These are phyloP conservation scores for Quercus engelmannii DNA, from an alignment of 306 rosid genomes.

Conservation along the genomic window DNA sequence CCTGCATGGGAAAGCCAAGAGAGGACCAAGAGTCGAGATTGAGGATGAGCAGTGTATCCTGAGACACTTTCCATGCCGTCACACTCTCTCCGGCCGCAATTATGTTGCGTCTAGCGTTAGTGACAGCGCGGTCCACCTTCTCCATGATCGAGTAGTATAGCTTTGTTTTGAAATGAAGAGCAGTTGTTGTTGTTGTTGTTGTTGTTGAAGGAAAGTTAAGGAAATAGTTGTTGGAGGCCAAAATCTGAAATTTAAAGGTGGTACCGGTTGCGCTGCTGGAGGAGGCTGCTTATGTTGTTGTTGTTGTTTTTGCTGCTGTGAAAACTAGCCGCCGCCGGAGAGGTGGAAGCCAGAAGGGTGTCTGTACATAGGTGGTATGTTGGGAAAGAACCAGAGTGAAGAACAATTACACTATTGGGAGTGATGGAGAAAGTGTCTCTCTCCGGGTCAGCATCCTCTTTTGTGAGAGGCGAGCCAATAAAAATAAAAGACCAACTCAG, in stretches of 20 bases:
- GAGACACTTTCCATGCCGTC: slow-evolving; percentile 70
- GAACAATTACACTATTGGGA: too few relatives aligned
- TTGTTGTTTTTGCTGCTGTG: neutral
- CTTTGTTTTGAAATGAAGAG: neutral
- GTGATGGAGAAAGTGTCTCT: too few relatives aligned
- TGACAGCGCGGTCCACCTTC: slow-evolving; percentile 40
- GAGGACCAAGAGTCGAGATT: slow-evolving; percentile 59
- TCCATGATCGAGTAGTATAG: neutral
- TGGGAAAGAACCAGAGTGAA: too few relatives aligned
- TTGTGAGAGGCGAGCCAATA: too few relatives aligned
- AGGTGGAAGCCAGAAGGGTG: slow-evolving; percentile 16
- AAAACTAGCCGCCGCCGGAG: slow-evolving; percentile 8
- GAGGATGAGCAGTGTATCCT: slow-evolving; percentile 47
- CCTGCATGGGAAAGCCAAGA: slow-evolving; percentile 70
- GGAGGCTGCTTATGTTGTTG: slow-evolving; percentile 16
- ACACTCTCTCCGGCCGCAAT: slow-evolving; percentile 48
- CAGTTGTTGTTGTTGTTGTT: neutral
- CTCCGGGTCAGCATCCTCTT: too few relatives aligned
- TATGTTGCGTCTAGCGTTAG: slow-evolving; percentile 41
- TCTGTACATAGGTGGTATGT: slow-evolving; percentile 39
- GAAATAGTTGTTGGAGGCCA: neutral
- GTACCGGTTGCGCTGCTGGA: slow-evolving; percentile 1
- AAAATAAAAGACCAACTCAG: too few relatives aligned
- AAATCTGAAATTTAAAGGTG: neutral
- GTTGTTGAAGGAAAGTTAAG: neutral